These are phyloP conservation scores for Macadamia integrifolia DNA, from an alignment of 164 flowering plant genomes.

Conservation along the genomic window DNA sequence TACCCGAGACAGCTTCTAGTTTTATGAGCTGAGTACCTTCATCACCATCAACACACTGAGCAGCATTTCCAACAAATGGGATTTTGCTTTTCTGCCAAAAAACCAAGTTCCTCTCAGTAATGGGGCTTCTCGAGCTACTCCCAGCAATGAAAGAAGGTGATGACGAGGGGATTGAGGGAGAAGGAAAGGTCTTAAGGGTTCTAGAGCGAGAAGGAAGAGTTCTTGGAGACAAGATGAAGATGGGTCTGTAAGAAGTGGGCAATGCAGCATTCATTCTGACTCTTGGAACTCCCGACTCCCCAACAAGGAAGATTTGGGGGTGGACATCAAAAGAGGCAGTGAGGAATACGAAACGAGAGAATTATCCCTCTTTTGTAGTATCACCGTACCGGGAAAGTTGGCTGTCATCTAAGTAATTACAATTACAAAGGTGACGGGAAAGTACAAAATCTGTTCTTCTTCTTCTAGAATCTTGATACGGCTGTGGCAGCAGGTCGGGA, in stretches of 20 bases:
- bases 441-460: too few species aligned
- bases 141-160: conserved; percentile 1
- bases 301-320: too few species aligned
- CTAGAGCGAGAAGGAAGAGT: conserved; percentile 1
- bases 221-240: conserved; percentile 5
- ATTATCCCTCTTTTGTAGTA: too few species aligned
- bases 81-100: conserved; percentile 17
- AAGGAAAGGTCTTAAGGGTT: conserved; percentile 11
- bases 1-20: conserved; percentile 26
- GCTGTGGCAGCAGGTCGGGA: too few species aligned
- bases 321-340: too few species aligned
- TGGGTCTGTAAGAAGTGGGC: conserved; percentile 2
- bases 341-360: too few species aligned
- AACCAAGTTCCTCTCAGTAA: conserved; percentile 3
- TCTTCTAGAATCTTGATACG: too few species aligned
- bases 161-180: conserved; percentile 2
- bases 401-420: too few species aligned
- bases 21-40: conserved; percentile 28
- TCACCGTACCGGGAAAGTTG: too few species aligned
- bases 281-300: too few species aligned
- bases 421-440: too few species aligned
- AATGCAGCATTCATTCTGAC: conserved; percentile 11
- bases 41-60: conserved; percentile 15
- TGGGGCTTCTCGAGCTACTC: background rate
- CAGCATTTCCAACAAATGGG: conserved; percentile 18